Percentiles rank a stretch among this genome's conserved stretches.
Evolutionary conservation across 164 flowering plant genomes (phyloP).

Genomic region (Akebia trifoliata): DNA sequence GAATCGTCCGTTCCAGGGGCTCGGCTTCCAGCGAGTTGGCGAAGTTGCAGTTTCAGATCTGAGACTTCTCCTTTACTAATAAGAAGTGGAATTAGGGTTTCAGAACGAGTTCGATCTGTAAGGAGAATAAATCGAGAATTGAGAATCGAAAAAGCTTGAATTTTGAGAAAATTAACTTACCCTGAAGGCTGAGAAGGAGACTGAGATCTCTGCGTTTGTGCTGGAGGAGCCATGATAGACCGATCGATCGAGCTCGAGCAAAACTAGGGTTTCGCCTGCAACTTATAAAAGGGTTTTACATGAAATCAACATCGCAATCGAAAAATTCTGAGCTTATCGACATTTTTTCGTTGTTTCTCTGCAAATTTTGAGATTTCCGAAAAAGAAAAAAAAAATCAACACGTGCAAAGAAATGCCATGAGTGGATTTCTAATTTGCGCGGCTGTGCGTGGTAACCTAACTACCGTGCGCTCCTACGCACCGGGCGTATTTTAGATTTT

Average conservation of each 20-base stretch:
- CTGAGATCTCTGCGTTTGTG: constrained; percentile 30
- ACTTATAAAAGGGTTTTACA: constrained; percentile 5
- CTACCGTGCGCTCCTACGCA: no score
- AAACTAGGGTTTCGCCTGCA: background rate
- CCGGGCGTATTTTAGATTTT: no score
- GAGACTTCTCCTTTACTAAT: constrained; percentile 90
- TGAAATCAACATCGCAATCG: no score
- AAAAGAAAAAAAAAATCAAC: no score
- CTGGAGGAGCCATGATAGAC: constrained; percentile 32
- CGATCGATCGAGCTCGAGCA: background rate
- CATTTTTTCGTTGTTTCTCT: no score
- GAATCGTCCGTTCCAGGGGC: constrained; percentile 92
- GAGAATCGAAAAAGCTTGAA: background rate
- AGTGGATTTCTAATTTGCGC: no score
- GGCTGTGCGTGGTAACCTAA: no score
- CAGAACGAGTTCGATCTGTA: background rate
- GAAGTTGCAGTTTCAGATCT: constrained; percentile 84
- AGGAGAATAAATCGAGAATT: background rate
- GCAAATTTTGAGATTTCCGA: no score
- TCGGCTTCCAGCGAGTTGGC: constrained; percentile 87
- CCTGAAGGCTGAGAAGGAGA: constrained; percentile 97
- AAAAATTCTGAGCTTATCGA: no score
- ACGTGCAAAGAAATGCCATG: no score
- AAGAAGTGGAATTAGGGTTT: background rate
- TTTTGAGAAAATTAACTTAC: constrained; percentile 26